Evolutionary conservation across 441 rosid genomes (phyloP).

Genomic region (Omphalea diandra): DNA sequence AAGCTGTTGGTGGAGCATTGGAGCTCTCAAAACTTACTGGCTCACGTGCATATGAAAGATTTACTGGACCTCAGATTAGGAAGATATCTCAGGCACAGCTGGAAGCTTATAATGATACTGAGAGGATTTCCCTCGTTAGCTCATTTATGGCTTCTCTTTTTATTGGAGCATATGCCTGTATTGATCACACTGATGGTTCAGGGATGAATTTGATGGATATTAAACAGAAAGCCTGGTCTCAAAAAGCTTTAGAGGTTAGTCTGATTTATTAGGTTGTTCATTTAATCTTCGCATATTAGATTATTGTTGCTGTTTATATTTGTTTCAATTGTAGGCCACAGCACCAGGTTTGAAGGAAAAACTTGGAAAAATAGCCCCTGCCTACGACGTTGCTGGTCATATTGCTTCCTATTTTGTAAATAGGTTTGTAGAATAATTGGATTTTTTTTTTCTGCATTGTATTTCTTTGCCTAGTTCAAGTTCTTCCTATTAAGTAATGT

Average conservation of each 20-base stretch:
- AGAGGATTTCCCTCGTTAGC: conserved; percentile 89
- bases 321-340: conserved; percentile 55
- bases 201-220: conserved; percentile 99
- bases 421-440: conserved; percentile 43
- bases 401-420: conserved; percentile 77
- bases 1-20: conserved; percentile 83
- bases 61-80: conserved; percentile 83
- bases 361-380: conserved; percentile 81
- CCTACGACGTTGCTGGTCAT: conserved; percentile 80
- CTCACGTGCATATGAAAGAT: conserved; percentile 79
- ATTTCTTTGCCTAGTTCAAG: no score
- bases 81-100: conserved; percentile 51
- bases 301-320: neutral
- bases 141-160: conserved; percentile 88
- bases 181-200: conserved; percentile 87
- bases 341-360: conserved; percentile 81
- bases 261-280: conserved; percentile 1
- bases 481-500: no score
- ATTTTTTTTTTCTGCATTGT: neutral
- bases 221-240: conserved; percentile 62
- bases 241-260: conserved; percentile 62
- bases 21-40: conserved; percentile 71
- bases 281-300: conserved; percentile 1
- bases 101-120: conserved; percentile 52
- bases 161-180: conserved; percentile 67